Percentiles rank a stretch among this genome's conserved stretches.
phyloP scores from a whole-genome alignment of 305 asterid species.

The Solanum hybrid region DNA sequence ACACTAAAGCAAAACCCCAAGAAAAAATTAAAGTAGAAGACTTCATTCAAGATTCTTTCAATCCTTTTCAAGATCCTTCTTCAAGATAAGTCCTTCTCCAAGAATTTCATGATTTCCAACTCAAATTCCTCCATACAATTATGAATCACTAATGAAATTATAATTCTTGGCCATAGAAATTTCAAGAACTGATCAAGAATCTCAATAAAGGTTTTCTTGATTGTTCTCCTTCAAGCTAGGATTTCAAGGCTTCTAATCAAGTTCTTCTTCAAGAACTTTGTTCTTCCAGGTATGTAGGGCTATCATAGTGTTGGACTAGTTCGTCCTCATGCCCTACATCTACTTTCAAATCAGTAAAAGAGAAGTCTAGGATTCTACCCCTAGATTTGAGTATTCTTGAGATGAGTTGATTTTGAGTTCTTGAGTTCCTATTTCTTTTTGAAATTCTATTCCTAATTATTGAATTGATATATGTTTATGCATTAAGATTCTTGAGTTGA shows the following conservation, averaged over 20 bases:
- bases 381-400: not conserved
- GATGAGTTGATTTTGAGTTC: not conserved
- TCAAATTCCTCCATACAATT: not conserved
- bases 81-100: not conserved
- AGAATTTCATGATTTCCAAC: not conserved
- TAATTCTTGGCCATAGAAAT: not conserved
- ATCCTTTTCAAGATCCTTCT: not conserved
- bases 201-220: not conserved
- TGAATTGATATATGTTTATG: too few species aligned
- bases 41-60: not conserved
- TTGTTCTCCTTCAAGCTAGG: not conserved
- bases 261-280: not conserved
- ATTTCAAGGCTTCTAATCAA: not conserved
- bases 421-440: not conserved
- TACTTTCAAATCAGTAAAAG: not conserved
- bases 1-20: not conserved
- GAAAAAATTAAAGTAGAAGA: not conserved
- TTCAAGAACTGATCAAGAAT: not conserved
- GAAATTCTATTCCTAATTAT: not conserved
- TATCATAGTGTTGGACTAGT: not conserved
- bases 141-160: not conserved
- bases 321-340: not conserved
- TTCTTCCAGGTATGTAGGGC: not conserved
- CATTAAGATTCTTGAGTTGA: too few species aligned
- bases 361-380: not conserved